Base-by-base conservation (phyloP, 1,284 basidiomycete species). In the Farysia itapuensis region DNA sequence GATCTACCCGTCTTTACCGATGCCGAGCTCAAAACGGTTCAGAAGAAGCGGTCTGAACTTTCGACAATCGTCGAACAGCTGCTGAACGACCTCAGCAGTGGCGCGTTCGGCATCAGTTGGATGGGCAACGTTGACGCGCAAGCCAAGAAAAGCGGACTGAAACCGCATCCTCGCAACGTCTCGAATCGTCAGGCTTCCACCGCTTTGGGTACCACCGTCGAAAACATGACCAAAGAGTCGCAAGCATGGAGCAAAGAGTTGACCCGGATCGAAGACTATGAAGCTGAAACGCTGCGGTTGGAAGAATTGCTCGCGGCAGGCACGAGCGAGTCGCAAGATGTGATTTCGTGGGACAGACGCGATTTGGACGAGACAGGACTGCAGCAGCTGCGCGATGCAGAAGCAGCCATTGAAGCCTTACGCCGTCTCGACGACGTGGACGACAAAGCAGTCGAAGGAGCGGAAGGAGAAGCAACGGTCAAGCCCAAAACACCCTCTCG, bases 21-120 rank as follows among this genome's bases (percentile, higher is more conserved):
- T 6, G 42, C 53, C n/a, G 67, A 72, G 24, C 26, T 40, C 9
- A 50, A 65, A 35, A 45, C 60, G 8, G 18, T 69, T 15, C 44
- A 40, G 8, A 44, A 43, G 7, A 42, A 45, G 4, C 35, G 50
- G 2, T 37, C 60, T 2, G 43, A 56, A 9, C 21, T 72, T 4
- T 40, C 40, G 6, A 44, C 44, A 2, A 56, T 72, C 9, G 43
- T 69, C 5, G 49, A 66, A 20, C 56, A 72, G 23, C 41, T 63
- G 5, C 44, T 72, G 8, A 56, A 46, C 0, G 70, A 72, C 20
- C 29, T 72, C 23, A 67, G 63, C 35, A 56, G 65, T 16, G 63
- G 67, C 20, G 51, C 53, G 9, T 69, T 72, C 39, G 54, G 61
- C 15, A 66, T 72, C 41, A 70, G 53, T 35, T 72, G 70, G 70